These are phyloP conservation scores for Haematococcus lacustris DNA, from an alignment of 139 green algal genomes.

Conservation along the genomic window DNA sequence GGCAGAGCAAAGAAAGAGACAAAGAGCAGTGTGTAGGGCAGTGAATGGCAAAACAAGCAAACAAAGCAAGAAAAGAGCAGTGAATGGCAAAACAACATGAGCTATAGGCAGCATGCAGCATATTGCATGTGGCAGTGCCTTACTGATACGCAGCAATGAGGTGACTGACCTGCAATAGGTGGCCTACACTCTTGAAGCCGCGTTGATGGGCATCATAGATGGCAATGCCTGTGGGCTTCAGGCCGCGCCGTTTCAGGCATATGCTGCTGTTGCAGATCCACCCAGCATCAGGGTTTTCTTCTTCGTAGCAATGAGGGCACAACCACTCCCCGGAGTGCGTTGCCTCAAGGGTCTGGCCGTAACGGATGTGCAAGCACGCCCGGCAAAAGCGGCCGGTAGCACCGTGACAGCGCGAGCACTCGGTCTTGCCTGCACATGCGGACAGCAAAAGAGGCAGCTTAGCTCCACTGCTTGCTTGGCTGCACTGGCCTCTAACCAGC, in stretches of 20 bases:
- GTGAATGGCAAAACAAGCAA: too few relatives aligned
- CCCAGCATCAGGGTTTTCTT: constrained; percentile 49
- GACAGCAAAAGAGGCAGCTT: too few relatives aligned
- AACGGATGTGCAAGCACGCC: constrained; percentile 58
- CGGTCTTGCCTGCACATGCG: constrained; percentile 42
- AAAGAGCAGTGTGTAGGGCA: too few relatives aligned
- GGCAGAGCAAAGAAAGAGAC: too few relatives aligned
- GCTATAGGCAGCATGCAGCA: too few relatives aligned
- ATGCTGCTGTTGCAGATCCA: constrained; percentile 74
- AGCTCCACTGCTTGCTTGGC: too few relatives aligned
- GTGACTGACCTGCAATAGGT: constrained; percentile 61
- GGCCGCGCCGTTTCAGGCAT: constrained; percentile 57
- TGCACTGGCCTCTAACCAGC: too few relatives aligned
- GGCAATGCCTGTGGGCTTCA: constrained; percentile 61
- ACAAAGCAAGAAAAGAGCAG: too few relatives aligned
- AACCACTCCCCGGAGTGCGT: constrained; percentile 39
- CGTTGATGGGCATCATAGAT: constrained; percentile 53
- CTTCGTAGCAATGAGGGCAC: constrained; percentile 72
- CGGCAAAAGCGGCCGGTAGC: constrained; percentile 60
- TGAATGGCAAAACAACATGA: too few relatives aligned
- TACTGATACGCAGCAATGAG: too few relatives aligned
- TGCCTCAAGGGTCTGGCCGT: constrained; percentile 43
- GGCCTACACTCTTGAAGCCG: constrained; percentile 53
- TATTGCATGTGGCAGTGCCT: too few relatives aligned
- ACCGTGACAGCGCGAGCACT: constrained; percentile 46